Base-by-base conservation (phyloP, 208 protist genomes). In the Acanthamoeba triangularis region DNA sequence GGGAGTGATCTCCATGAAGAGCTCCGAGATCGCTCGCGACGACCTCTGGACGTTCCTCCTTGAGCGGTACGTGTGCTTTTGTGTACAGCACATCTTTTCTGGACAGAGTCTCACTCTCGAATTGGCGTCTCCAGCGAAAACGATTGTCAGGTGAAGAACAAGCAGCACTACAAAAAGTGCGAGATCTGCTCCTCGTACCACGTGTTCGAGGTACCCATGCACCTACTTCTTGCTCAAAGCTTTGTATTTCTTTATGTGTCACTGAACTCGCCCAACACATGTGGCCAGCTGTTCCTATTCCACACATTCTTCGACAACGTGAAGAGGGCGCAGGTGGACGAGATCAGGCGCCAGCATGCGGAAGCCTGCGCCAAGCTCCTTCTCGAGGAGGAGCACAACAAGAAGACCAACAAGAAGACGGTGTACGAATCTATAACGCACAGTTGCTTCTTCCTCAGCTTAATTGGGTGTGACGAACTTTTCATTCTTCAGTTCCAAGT, bases 151-250 rank as follows among this genome's bases (percentile, higher is more conserved):
- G 28, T 4, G 10, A 90, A 56, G 49, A 90, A 90, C 35, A 90
- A 56, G 54, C 30, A 90, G 80, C 87, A 93, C 61, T 93, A 93
- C 63, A 76, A 20, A 20, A 35, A 49, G 41, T 93, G 87, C 33
- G 56, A 93, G 33, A 33, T 93, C 20, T 93, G 87, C 33, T 76
- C 59, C 0, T 59, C 41, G n/a, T 93, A 93, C 37, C 87, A 93
- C 63, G 87, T 93, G 8, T 93, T 93, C 47, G 87, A 93, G 87
- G 87, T 93, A 93, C n/a, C n/a, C n/a, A n/a, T n/a, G n/a, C n/a
- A n/a, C n/a, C n/a, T n/a, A n/a, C n/a, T n/a, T n/a, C n/a, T n/a
- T n/a, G n/a, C n/a, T n/a, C n/a, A n/a, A n/a, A n/a, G n/a, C n/a
- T n/a, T n/a, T n/a, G n/a, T n/a, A n/a, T n/a, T n/a, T n/a, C n/a